Base-by-base conservation (phyloP, 164 flowering plant genomes). In the Vitis cinerea region DNA sequence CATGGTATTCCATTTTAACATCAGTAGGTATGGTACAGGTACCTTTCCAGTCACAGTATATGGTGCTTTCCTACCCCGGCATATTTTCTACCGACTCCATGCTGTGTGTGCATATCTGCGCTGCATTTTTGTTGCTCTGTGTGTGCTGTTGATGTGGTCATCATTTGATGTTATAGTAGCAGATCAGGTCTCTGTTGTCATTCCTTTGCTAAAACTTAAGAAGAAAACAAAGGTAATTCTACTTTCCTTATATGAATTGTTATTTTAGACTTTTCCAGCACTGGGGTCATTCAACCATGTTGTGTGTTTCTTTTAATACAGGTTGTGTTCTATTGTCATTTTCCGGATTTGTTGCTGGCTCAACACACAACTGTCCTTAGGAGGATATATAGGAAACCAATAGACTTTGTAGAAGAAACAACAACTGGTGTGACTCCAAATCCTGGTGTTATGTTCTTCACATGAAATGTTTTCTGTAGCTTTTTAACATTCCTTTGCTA, bases 301-400 rank as follows among this genome's bases (percentile, higher is more conserved):
- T 8, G 60, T 56, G 11, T 10, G 1, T 1, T 8, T 8, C 10
- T 31, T 15, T 67, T 71, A 53, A 64, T 78, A 44, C 80, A 95
- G 98, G 92, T 95, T 72, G 85, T 91, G 53, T 95, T 95, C 71
- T 95, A 93, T 77, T 95, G 99, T 75, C 99, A 95, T 82, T 95
- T 95, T 80, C 98, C 97, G 2, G 98, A 95, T 82, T 71, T 90
- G 74, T 83, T 93, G 68, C 84, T 93, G 63, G 97, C 98, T 66
- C 84, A 90, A 72, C 99, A 86, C 63, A 82, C 94, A 8, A 91
- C 97, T 48, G 1, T 77, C 54, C 82, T 93, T n/a, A 82, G 97
- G 78, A 91, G 86, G 79, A 70, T 94, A 23, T 94, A 94, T 71
- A 83, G 97, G 71, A 87, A 78, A 65, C 99, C 97, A 31, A 90